Conservation (phyloP, 805 yeast genomes). For the Candida easanensis region DNA sequence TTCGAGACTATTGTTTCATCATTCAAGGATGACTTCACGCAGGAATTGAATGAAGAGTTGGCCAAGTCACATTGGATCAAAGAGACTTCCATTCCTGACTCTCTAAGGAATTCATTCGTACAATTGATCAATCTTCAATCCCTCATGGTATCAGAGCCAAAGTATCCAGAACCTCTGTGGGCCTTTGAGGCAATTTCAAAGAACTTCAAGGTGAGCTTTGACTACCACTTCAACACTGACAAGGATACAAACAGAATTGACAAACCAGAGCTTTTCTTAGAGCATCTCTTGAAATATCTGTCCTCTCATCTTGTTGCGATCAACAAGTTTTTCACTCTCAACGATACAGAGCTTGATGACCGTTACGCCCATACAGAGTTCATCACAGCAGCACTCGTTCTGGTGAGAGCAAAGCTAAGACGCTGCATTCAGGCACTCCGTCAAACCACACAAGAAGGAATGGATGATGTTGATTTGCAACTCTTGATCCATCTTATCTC, state of each 20-base stretch:
- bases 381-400: slow-evolving; percentile 35
- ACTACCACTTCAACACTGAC: slow-evolving; percentile 49
- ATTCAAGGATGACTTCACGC: slow-evolving; percentile 10
- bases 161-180: slow-evolving; percentile 46
- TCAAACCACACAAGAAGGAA: slow-evolving; percentile 24
- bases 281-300: slow-evolving; percentile 46
- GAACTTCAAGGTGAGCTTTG: slow-evolving; percentile 46
- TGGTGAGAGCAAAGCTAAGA: slow-evolving; percentile 42
- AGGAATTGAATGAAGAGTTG: slow-evolving; percentile 11
- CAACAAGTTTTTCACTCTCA: slow-evolving; percentile 38
- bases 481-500: slow-evolving; percentile 33
- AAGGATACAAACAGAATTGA: slow-evolving; percentile 44
- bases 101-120: slow-evolving; percentile 3
- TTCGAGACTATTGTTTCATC: slow-evolving; percentile 12
- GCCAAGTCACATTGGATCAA: slow-evolving; percentile 20
- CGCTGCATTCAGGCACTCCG: slow-evolving; percentile 25
- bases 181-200: slow-evolving; percentile 44
- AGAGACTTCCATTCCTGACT: slow-evolving; percentile 1
- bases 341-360: slow-evolving; percentile 23
- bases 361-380: slow-evolving; percentile 37
- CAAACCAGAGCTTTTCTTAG: slow-evolving; percentile 52
- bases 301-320: slow-evolving; percentile 38
- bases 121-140: slow-evolving; percentile 21
- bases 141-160: slow-evolving; percentile 1
- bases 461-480: slow-evolving; percentile 14